Evolutionary conservation across 768 basidiomycete genomes (phyloP).

Genomic region (Boletus rubroflammeus): DNA sequence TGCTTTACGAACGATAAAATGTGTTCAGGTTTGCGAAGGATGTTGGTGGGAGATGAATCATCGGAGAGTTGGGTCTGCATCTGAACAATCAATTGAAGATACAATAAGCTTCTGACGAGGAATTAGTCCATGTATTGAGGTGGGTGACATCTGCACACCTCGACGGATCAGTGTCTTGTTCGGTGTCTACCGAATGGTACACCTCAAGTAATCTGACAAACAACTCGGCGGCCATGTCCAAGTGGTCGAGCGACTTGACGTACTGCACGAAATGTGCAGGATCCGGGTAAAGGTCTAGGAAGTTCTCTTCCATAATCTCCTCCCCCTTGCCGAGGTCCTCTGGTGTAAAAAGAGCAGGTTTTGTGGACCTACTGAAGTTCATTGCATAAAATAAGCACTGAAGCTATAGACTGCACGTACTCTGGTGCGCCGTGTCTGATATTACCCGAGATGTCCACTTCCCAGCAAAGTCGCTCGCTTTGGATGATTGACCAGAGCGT

Average conservation of each 20-base stretch:
- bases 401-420: slow-evolving; percentile 37
- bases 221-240: slow-evolving; percentile 67
- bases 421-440: slow-evolving; percentile 35
- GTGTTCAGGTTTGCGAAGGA: slow-evolving; percentile 61
- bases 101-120: slow-evolving; percentile 55
- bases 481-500: slow-evolving; percentile 59
- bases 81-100: slow-evolving; percentile 76
- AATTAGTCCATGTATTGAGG: slow-evolving; percentile 2
- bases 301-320: slow-evolving; percentile 42
- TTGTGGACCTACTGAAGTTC: slow-evolving; percentile 19
- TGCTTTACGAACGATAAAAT: slow-evolving; percentile 82
- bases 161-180: slow-evolving; percentile 20
- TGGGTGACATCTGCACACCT: slow-evolving; percentile 13
- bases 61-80: slow-evolving; percentile 70
- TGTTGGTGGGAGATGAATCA: slow-evolving; percentile 49
- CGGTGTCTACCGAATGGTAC: slow-evolving; percentile 43
- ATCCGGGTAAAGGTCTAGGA: slow-evolving; percentile 72
- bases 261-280: slow-evolving; percentile 66
- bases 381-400: not conserved
- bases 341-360: slow-evolving; percentile 49
- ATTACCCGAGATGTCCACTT: slow-evolving; percentile 51
- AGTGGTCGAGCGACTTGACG: slow-evolving; percentile 59
- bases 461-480: slow-evolving; percentile 52
- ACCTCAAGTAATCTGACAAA: slow-evolving; percentile 72
- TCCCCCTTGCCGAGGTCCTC: slow-evolving; percentile 41